Evolutionary conservation across 2,329 filamentous ascomycete species (phyloP).

Genomic region (Mollisia scopiformis): DNA sequence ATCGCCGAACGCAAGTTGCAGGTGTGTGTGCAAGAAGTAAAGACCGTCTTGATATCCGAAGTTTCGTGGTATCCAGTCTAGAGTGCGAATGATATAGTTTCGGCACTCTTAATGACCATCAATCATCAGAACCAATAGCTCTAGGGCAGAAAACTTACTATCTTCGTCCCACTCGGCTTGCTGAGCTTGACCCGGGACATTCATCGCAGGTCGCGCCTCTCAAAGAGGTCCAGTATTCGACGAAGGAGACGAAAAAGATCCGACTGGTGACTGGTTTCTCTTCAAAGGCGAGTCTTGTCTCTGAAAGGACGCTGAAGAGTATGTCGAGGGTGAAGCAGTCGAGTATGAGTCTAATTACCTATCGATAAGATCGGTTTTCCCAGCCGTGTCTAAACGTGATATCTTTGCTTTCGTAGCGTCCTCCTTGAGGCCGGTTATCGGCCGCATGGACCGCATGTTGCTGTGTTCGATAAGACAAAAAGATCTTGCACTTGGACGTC

Average conservation of each 20-base stretch:
- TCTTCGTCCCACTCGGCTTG: slow-evolving; percentile 25
- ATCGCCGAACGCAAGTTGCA: slow-evolving; percentile 20
- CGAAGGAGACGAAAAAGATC: too few relatives aligned
- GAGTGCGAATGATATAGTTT: slow-evolving; percentile 48
- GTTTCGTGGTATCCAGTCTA: slow-evolving; percentile 48
- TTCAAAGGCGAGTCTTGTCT: too few relatives aligned
- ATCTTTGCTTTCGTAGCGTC: too few relatives aligned
- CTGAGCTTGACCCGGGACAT: neutral
- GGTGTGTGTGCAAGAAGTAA: slow-evolving; percentile 45
- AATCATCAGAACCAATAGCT: neutral
- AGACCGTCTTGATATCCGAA: slow-evolving; percentile 50
- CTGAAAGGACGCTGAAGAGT: too few relatives aligned
- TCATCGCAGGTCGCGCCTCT: neutral
- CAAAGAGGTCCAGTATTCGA: neutral
- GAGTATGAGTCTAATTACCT: too few relatives aligned
- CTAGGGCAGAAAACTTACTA: slow-evolving; percentile 9
- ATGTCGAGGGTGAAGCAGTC: too few relatives aligned
- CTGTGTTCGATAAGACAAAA: neutral
- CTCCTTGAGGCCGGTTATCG: neutral
- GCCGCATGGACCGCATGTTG: neutral
- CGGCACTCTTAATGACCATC: slow-evolving; percentile 43
- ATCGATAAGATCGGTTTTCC: too few relatives aligned
- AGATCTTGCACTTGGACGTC: neutral
- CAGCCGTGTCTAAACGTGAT: too few relatives aligned
- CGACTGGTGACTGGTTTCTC: too few relatives aligned